Conservation (phyloP, 1,139 yeast species). For the Suhomyces kunorum region DNA sequence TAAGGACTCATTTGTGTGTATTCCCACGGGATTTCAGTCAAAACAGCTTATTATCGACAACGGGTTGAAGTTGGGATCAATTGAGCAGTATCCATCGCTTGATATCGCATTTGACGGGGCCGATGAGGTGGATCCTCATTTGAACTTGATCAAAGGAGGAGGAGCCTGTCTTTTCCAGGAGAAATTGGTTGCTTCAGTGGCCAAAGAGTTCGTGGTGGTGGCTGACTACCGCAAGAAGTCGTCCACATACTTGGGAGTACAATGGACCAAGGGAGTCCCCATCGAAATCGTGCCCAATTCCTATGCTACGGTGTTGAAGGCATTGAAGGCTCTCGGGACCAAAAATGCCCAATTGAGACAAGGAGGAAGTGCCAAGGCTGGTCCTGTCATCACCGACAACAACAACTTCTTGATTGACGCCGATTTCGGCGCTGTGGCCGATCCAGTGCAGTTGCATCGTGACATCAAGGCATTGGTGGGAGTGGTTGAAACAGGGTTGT, state of each 20-base stretch:
- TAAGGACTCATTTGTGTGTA: constrained; percentile 66
- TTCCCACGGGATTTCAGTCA: constrained; percentile 97
- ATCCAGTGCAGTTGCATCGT: constrained; percentile 59
- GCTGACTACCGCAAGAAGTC: constrained; percentile 90
- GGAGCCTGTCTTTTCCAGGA: constrained; percentile 98
- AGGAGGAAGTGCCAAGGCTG: constrained; percentile 93
- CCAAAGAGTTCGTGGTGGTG: constrained; percentile 77
- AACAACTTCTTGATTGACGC: constrained; percentile 93
- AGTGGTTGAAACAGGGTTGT: constrained; percentile 95
- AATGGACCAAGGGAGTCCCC: constrained; percentile 92
- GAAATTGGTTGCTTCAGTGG: constrained; percentile 84
- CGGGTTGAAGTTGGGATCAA: constrained; percentile 73
- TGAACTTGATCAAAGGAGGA: constrained; percentile 95
- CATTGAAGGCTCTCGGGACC: constrained; percentile 69
- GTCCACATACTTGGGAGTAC: constrained; percentile 62
- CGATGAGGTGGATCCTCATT: constrained; percentile 82
- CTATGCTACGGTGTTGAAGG: constrained; percentile 70
- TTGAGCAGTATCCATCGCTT: constrained; percentile 76
- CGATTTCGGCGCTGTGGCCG: constrained; percentile 76
- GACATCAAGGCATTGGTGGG: constrained; percentile 80
- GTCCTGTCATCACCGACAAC: constrained; percentile 97
- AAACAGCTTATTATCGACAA: constrained; percentile 81
- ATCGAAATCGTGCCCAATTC: constrained; percentile 93
- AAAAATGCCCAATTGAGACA: constrained; percentile 66
- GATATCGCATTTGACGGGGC: constrained; percentile 99